These are phyloP conservation scores for Fusarium heterosporum DNA, from an alignment of 2,329 filamentous ascomycete genomes.

Conservation along the genomic window DNA sequence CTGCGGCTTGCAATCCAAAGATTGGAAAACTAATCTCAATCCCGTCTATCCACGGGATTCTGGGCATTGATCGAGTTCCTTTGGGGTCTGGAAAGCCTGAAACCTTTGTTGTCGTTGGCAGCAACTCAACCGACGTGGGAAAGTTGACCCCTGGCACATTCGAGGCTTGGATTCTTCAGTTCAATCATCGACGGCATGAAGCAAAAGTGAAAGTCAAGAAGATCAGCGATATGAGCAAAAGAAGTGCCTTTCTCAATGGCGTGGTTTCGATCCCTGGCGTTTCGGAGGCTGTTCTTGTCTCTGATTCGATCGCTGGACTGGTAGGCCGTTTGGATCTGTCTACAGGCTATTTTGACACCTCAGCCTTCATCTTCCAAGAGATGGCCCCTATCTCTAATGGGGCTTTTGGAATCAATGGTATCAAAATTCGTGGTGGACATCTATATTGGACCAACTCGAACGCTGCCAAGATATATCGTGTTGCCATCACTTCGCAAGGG, in stretches of 20 bases:
- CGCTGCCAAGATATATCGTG: conserved; percentile 25
- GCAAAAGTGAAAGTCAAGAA: not conserved
- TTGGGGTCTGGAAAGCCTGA: not conserved
- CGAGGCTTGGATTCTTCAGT: conserved; percentile 10
- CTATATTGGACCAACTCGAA: conserved; percentile 18
- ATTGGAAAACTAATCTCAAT: not conserved
- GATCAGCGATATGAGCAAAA: conserved; percentile 14
- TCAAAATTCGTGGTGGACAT: conserved; percentile 1
- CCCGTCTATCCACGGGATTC: conserved; percentile 1
- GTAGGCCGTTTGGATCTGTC: conserved; percentile 7
- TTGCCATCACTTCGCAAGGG: conserved; percentile 27
- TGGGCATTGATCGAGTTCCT: conserved; percentile 10
- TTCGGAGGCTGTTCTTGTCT: conserved; percentile 9
- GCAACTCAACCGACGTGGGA: conserved; percentile 12
- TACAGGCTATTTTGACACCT: not conserved
- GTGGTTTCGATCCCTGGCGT: not conserved
- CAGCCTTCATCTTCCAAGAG: conserved; percentile 3
- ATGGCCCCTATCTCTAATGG: conserved; percentile 2
- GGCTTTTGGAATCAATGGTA: conserved; percentile 6
- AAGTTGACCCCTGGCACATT: conserved; percentile 10
- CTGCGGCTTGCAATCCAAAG: not conserved
- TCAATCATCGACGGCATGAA: not conserved
- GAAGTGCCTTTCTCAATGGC: conserved; percentile 19
- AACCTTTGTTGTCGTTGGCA: conserved; percentile 13
- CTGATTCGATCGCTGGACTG: conserved; percentile 1